Percentiles rank a stretch among this genome's conserved stretches.
Evolutionary conservation across 257 asterid genomes (phyloP).

Genomic region (Nicotiana tabacum): DNA sequence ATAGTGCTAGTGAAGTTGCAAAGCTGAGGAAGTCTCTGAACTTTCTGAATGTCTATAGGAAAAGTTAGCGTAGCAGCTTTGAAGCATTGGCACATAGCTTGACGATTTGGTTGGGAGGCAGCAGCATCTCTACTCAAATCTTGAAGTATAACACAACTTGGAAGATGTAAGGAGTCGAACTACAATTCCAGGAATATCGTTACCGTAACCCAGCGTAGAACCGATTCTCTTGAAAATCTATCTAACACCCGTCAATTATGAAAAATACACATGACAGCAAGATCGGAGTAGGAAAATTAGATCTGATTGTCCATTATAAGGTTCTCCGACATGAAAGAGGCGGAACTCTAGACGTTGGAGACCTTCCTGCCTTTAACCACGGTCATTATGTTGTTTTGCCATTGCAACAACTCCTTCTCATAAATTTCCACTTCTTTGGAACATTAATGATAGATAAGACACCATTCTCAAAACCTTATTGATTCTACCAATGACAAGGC

Average conservation of each 20-base stretch:
- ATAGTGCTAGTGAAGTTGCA: slow-evolving; percentile 20
- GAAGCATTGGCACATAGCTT: slow-evolving; percentile 30
- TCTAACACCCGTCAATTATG: too few species aligned
- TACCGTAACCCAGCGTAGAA: too few species aligned
- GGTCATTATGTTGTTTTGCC: too few species aligned
- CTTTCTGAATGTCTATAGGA: slow-evolving; percentile 23
- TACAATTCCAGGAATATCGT: too few species aligned
- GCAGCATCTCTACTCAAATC: slow-evolving; percentile 3
- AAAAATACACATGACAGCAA: too few species aligned
- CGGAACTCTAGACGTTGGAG: background rate
- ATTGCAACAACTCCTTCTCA: too few species aligned
- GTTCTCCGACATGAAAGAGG: background rate
- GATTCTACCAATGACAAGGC: too few species aligned
- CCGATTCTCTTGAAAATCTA: too few species aligned
- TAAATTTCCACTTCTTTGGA: too few species aligned
- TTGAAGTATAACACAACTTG: background rate
- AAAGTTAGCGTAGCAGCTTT: slow-evolving; percentile 21
- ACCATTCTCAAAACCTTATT: too few species aligned
- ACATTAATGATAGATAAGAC: too few species aligned
- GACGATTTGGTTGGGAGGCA: slow-evolving; percentile 16
- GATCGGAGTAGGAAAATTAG: background rate
- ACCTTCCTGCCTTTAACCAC: background rate
- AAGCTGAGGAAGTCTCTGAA: slow-evolving; percentile 16
- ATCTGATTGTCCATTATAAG: background rate
- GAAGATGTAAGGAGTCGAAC: too few species aligned